A percentile compares a stretch with the other conserved stretches of the same genome.
phyloP scores from a whole-genome alignment of 140 eudicot genomes.

The Senecio squalidus region DNA sequence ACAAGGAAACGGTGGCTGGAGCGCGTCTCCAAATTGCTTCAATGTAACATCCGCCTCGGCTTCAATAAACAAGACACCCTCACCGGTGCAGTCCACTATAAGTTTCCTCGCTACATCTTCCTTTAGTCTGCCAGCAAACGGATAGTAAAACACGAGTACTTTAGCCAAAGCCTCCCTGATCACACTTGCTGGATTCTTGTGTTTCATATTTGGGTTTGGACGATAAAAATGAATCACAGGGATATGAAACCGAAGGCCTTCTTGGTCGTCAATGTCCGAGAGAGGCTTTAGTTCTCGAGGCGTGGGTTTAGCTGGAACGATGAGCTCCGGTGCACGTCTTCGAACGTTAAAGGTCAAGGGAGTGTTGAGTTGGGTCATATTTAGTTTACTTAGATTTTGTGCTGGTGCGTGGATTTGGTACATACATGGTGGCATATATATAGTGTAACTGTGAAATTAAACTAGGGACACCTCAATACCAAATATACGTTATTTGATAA shows the following conservation, averaged over 20 bases:
- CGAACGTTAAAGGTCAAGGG: conserved; percentile 20
- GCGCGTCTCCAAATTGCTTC: conserved; percentile 41
- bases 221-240: conserved; percentile 29
- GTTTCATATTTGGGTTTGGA: neutral
- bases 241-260: conserved; percentile 38
- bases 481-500: too few species aligned
- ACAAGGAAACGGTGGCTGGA: conserved; percentile 71
- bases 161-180: conserved; percentile 43
- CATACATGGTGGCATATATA: neutral
- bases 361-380: neutral
- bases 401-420: neutral
- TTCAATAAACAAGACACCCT: conserved; percentile 36
- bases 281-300: conserved; percentile 31
- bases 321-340: conserved; percentile 30
- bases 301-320: conserved; percentile 34
- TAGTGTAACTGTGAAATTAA: too few species aligned
- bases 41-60: conserved; percentile 61
- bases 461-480: too few species aligned
- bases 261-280: conserved; percentile 43
- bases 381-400: too few species aligned
- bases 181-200: conserved; percentile 30
- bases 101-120: conserved; percentile 29
- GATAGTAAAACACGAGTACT: conserved; percentile 41
- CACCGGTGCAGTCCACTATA: conserved; percentile 25
- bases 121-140: conserved; percentile 39